Percentiles rank a stretch among this genome's conserved stretches.
These are phyloP conservation scores for Fusarium vanettenii DNA, from an alignment of 2,329 filamentous ascomycete genomes.

Conservation along the genomic window DNA sequence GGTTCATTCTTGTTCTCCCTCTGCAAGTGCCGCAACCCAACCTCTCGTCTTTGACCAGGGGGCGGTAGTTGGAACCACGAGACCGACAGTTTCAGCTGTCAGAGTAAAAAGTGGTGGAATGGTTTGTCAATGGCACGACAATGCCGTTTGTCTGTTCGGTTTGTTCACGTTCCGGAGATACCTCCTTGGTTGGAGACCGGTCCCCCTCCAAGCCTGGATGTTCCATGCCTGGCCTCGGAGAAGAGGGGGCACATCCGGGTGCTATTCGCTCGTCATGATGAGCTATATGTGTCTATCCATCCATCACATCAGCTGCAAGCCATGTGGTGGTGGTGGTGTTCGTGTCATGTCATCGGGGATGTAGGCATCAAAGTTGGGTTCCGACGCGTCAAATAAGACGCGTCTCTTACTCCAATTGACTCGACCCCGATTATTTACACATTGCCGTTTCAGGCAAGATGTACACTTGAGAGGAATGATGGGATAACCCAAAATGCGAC, in stretches of 20 bases:
- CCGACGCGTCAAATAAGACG: constrained; percentile 27
- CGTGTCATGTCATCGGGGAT: not conserved
- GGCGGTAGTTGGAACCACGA: not conserved
- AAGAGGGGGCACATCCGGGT: not conserved
- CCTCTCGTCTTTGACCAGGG: not conserved
- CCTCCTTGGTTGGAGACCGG: not conserved
- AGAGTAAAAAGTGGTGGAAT: not conserved
- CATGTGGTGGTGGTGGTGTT: constrained; percentile 1
- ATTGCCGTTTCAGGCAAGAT: constrained; percentile 31
- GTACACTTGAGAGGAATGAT: constrained; percentile 26
- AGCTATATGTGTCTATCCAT: not conserved
- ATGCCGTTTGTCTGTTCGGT: not conserved
- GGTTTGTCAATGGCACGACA: not conserved
- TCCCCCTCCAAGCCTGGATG: constrained; percentile 2
- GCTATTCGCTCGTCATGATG: constrained; percentile 19
- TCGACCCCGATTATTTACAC: constrained; percentile 28
- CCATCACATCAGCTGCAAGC: not conserved
- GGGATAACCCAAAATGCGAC: constrained; percentile 32
- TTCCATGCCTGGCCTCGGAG: constrained; percentile 2
- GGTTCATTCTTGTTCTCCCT: not conserved
- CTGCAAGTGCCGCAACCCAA: not conserved
- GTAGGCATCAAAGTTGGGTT: not conserved
- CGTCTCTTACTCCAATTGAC: not conserved
- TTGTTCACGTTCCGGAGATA: not conserved
- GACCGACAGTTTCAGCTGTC: not conserved